Conservation (phyloP, 108 stramenopile species). For the Cyclostephanos invisitatus region DNA sequence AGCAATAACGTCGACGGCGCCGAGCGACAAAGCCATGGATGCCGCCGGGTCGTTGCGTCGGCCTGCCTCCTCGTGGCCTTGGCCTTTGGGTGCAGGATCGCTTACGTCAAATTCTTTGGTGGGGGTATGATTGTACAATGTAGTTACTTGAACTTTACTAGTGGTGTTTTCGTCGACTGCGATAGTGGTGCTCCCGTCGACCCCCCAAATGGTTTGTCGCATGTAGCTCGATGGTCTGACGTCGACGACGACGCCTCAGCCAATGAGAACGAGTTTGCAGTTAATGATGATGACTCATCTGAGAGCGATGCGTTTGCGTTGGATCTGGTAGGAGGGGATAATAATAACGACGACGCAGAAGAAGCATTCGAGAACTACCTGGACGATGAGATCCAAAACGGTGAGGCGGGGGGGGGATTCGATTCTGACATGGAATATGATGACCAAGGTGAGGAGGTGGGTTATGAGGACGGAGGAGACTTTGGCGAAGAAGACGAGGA, state of each 20-base stretch:
- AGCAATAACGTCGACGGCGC: not conserved
- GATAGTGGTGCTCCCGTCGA: too few relatives aligned
- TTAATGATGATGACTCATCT: too few relatives aligned
- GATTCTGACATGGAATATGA: too few relatives aligned
- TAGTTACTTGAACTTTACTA: too few relatives aligned
- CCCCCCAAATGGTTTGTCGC: too few relatives aligned
- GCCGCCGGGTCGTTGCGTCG: not conserved
- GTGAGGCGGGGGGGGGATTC: too few relatives aligned
- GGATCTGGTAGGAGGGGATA: too few relatives aligned
- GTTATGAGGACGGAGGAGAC: not conserved
- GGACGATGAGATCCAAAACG: conserved; percentile 1
- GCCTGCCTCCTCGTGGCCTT: conserved; percentile 1
- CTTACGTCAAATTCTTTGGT: not conserved
- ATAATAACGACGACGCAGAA: not conserved
- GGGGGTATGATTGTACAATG: too few relatives aligned
- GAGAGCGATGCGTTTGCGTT: too few relatives aligned
- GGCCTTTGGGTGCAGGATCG: not conserved
- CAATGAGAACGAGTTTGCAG: too few relatives aligned
- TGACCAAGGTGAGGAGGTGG: conserved; percentile 1
- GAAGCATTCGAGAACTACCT: conserved; percentile 10
- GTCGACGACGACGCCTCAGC: too few relatives aligned
- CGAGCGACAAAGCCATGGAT: not conserved
- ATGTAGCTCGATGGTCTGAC: too few relatives aligned
- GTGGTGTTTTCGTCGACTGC: not conserved
- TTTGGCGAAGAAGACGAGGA: not conserved